Evolutionary conservation across 257 asterid genomes (phyloP), one percentile per base, ranked within the genome.

Genomic region (Knoxia roxburghii): DNA sequence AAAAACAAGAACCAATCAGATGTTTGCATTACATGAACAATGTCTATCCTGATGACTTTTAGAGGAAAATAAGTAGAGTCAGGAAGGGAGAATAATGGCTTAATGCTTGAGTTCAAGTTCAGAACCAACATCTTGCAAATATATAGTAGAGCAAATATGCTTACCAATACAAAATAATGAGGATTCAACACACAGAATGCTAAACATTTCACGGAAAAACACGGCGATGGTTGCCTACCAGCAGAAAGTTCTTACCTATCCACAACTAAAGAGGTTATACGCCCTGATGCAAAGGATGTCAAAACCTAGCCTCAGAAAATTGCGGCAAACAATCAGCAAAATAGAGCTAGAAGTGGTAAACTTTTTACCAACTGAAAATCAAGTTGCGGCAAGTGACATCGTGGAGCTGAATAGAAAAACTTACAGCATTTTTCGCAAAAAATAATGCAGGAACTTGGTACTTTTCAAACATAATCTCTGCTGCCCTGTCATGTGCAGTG

Each of bases 401-500:
- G 35, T 39, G 33, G 72, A 48, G 74, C 63, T 66, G 41, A 64
- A 59, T 51, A 55, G 29, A 68, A 82, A 72, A 77, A 71, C 97
- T 84, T 83, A 90, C 99, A 72, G 97, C 91, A 83, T 94, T 94
- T 82, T 90, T 94, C 65, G 95, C 99, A 95, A 94, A 81, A 82
- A 90, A 94, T 72, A 94, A 77, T 55, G 99, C 97, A 58, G 99
- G 99, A 64, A 88, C 99, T 77, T 94, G 96, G 80, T 90, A 90
- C 73, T n/a, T n/a, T n/a, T n/a, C n/a, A n/a, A n/a, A n/a, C n/a
- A n/a, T n/a, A n/a, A n/a, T n/a, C n/a, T n/a, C 99, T 15, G 96
- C 95, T 73, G 95, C 82, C 91, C 99, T 94, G 99, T 77, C 24
- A 80, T 55, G 80, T 40, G 71, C 45, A 75, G 75, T 41, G 73